These are phyloP conservation scores for Rubia occidens DNA, from an alignment of 305 asterid genomes.

Conservation along the genomic window DNA sequence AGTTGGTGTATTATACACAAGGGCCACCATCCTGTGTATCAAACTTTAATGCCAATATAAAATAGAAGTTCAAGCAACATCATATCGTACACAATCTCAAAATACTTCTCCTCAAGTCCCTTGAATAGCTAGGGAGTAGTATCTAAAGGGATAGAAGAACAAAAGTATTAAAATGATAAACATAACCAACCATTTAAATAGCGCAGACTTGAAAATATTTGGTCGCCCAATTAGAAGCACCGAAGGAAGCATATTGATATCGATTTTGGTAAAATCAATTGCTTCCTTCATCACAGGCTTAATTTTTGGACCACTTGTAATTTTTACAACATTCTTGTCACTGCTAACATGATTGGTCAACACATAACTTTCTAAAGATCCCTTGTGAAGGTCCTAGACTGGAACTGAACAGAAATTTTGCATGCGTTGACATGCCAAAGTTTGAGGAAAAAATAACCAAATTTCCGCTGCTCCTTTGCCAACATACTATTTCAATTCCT, in stretches of 20 bases:
- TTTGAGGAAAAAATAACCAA: not conserved
- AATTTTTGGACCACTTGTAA: slow-evolving; percentile 21
- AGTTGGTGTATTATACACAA: slow-evolving; percentile 85
- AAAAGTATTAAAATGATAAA: slow-evolving; percentile 12
- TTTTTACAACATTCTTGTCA: slow-evolving; percentile 25
- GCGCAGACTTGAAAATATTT: slow-evolving; percentile 87
- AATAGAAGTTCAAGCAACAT: slow-evolving; percentile 17
- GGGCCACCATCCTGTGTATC: slow-evolving; percentile 94
- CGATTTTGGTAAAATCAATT: slow-evolving; percentile 66
- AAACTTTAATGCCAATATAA: slow-evolving; percentile 39
- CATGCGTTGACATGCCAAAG: not conserved
- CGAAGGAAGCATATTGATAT: slow-evolving; percentile 65
- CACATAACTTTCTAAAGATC: slow-evolving; percentile 25
- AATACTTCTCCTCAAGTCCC: not conserved
- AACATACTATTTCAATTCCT: not conserved
- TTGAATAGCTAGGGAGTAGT: not conserved
- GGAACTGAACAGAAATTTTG: slow-evolving; percentile 32
- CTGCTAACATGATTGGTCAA: slow-evolving; percentile 21
- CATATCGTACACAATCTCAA: slow-evolving; percentile 8
- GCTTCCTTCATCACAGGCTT: slow-evolving; percentile 28
- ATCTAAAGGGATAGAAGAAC: not conserved
- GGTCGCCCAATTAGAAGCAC: slow-evolving; percentile 80
- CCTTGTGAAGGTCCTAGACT: slow-evolving; percentile 26
- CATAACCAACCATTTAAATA: slow-evolving; percentile 72
- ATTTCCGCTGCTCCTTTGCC: not conserved